Conservation (phyloP, 495 filamentous ascomycete genomes). For the Sphaerosporella brunnea region DNA sequence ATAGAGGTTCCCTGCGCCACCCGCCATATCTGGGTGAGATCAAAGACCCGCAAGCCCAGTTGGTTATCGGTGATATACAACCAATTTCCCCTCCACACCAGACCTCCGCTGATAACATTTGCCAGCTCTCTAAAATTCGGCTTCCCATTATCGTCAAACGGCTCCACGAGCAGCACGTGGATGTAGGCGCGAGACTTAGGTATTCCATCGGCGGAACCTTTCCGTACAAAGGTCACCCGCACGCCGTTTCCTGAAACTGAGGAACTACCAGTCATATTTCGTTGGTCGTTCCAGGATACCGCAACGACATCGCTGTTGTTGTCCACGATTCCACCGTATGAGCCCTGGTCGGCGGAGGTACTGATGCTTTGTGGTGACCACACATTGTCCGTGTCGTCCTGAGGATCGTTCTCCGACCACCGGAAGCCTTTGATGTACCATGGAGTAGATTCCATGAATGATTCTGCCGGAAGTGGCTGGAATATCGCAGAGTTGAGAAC, state of each 20-base stretch:
- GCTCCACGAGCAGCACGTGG: constrained; percentile 5
- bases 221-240: background rate
- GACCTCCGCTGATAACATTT: constrained; percentile 1
- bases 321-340: background rate
- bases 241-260: background rate
- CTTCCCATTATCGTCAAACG: background rate
- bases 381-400: background rate
- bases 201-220: background rate
- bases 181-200: background rate
- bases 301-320: background rate
- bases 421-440: constrained; percentile 2
- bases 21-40: background rate
- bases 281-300: constrained; percentile 6
- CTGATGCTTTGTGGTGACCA: constrained; percentile 1
- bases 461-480: background rate
- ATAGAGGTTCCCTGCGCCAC: background rate
- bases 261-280: background rate
- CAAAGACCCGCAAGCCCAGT: background rate
- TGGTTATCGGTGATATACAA: background rate
- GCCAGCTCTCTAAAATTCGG: background rate
- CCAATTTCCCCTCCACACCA: constrained; percentile 2
- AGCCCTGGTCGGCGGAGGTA: background rate
- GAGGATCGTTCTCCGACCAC: background rate
- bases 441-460: background rate
- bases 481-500: background rate